These are phyloP conservation scores for Ophiostoma triangulosporum DNA, from an alignment of 2,329 filamentous ascomycete genomes.

Conservation along the genomic window DNA sequence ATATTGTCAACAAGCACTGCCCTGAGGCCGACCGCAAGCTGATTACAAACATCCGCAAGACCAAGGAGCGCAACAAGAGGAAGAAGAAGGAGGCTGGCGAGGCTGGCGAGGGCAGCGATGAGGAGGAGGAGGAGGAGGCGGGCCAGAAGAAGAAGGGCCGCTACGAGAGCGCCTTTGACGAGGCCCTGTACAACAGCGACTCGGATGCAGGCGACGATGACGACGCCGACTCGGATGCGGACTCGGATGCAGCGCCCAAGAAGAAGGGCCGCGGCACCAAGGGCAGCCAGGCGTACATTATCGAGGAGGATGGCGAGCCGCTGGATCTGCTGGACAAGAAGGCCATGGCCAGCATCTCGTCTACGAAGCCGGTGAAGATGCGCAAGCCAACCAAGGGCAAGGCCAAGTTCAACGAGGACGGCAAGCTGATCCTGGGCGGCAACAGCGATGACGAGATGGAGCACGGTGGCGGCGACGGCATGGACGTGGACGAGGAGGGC, in stretches of 20 bases:
- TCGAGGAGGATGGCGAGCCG: conserved; percentile 89
- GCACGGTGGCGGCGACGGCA: conserved; percentile 38
- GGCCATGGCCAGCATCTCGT: conserved; percentile 84
- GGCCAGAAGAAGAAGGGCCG: conserved; percentile 40
- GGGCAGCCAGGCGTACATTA: conserved; percentile 66
- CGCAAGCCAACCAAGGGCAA: conserved; percentile 47
- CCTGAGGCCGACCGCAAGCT: conserved; percentile 82
- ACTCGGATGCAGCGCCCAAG: conserved; percentile 15
- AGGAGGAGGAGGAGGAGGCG: conserved; percentile 42
- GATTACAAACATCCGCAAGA: conserved; percentile 89
- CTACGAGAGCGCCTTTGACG: conserved; percentile 89
- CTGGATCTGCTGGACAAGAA: conserved; percentile 84
- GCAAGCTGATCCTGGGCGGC: conserved; percentile 57
- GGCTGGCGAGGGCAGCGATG: conserved; percentile 27
- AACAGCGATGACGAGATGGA: conserved; percentile 36
- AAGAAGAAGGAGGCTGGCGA: conserved; percentile 61
- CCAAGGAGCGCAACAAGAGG: conserved; percentile 77
- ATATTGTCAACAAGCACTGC: conserved; percentile 64
- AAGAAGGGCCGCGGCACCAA: conserved; percentile 37
- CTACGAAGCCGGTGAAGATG: conserved; percentile 63
- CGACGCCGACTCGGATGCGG: neutral
- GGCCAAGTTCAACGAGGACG: conserved; percentile 60
- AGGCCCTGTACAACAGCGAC: conserved; percentile 71
- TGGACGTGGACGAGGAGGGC: conserved; percentile 39
- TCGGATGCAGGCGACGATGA: conserved; percentile 38